Base-by-base conservation (phyloP, 2,329 filamentous ascomycete species). In the Monosporascus sp. region DNA sequence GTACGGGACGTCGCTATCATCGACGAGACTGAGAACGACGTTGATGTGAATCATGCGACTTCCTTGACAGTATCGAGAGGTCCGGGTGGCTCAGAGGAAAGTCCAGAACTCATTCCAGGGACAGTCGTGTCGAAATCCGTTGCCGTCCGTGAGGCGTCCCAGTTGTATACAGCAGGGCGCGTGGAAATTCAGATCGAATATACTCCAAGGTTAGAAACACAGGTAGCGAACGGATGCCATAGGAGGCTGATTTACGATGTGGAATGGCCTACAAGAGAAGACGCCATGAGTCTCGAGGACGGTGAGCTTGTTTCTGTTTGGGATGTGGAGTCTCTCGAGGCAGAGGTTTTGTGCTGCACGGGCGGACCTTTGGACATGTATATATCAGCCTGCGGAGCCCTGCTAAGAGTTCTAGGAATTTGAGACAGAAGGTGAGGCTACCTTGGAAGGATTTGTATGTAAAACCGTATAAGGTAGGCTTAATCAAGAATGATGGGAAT, bases 101-200 rank as follows among this genome's bases (percentile, higher is more conserved):
- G 48, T 9, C 35, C 20, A 27, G 37, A 31, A 2, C 46, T 20
- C 1, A 11, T 40, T 24, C 19, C 20, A n/a, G 44, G 52, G 19
- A 24, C 44, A 38, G n/a, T 9, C 2, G 40, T 22, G 27, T 48
- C 51, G 3, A 47, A 35, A 26, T 31, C 26, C 2, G 7, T 55
- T 9, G n/a, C 22, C 20, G 24, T 45, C 6, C 52, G 55, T 26
- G 41, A 44, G 17, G 22, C 51, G 7, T 52, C 60, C 9, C 48
- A 52, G 17, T 43, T 57, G 11, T 57, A 58, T 35, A 37, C 49
- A 7, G 51, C 54, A 8, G 60, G 54, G 1, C 48, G 26, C 3
- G 5, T 59, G 6, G 54, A 56, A n/a, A 17, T 60, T 11, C 57
- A 58, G 8, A 27, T 60, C 20, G 55, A 60, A 48, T 60, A 62